Evolutionary conservation across 108 stramenopile species (phyloP).

Genomic region (Fistulifera pelliculosa): DNA sequence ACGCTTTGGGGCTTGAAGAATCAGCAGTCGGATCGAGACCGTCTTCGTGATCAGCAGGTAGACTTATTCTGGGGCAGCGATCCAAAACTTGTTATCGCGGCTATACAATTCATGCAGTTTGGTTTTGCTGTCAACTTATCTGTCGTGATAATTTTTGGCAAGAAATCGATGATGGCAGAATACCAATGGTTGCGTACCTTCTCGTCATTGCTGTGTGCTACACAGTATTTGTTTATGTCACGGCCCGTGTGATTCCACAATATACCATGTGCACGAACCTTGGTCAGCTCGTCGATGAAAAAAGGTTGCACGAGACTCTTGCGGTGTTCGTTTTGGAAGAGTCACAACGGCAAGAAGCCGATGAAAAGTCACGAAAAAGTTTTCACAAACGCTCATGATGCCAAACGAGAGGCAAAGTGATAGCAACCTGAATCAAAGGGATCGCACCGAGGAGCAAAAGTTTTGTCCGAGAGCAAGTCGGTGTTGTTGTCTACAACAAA

Average conservation of each 20-base stretch:
- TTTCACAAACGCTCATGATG: background rate
- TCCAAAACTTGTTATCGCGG: constrained; percentile 53
- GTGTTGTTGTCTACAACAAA: background rate
- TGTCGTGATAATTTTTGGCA: constrained; percentile 48
- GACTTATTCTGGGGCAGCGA: constrained; percentile 69
- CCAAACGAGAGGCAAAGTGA: background rate
- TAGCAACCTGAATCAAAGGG: background rate
- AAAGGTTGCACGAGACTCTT: constrained; percentile 38
- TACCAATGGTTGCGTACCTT: constrained; percentile 15
- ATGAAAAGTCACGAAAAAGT: background rate
- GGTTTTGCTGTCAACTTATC: constrained; percentile 78
- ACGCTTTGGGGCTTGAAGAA: constrained; percentile 4
- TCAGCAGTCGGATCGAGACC: constrained; percentile 1
- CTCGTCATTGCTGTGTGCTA: constrained; percentile 39
- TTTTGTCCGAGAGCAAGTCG: too few relatives aligned
- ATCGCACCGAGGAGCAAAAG: too few relatives aligned
- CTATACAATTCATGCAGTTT: constrained; percentile 80
- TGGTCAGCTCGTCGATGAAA: constrained; percentile 65
- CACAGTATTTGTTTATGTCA: constrained; percentile 39
- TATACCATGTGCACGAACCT: constrained; percentile 80
- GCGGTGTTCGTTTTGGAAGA: constrained; percentile 38
- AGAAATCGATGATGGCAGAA: constrained; percentile 17
- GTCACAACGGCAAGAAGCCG: constrained; percentile 13
- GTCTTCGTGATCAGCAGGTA: constrained; percentile 29
- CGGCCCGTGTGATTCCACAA: constrained; percentile 55